Conservation (phyloP, 805 yeast genomes). For the Candida oleophila region DNA sequence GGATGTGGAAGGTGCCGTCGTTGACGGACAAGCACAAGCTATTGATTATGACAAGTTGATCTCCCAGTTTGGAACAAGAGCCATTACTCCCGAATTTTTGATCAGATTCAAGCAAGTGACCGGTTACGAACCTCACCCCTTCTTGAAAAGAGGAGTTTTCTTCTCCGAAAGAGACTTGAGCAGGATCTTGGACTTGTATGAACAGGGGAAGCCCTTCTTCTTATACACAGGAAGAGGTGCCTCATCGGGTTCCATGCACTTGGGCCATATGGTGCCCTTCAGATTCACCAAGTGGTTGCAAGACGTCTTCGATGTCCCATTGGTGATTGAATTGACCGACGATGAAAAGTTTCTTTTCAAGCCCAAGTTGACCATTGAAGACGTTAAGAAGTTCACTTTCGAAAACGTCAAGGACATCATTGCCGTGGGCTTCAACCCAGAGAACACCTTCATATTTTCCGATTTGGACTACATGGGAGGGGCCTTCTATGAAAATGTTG, state of each 20-base stretch:
- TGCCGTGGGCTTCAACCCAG: slow-evolving; percentile 91
- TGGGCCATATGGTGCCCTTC: slow-evolving; percentile 97
- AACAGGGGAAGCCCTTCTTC: slow-evolving; percentile 93
- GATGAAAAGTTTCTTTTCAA: slow-evolving; percentile 97
- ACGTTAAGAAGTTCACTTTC: slow-evolving; percentile 74
- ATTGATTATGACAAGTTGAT: slow-evolving; percentile 91
- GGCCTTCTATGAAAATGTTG: slow-evolving; percentile 90
- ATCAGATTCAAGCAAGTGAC: slow-evolving; percentile 76
- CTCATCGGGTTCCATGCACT: slow-evolving; percentile 87
- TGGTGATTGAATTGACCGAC: slow-evolving; percentile 91
- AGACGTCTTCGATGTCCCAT: slow-evolving; percentile 94
- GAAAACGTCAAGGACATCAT: slow-evolving; percentile 92
- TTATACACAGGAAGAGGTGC: slow-evolving; percentile 98
- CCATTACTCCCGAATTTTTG: slow-evolving; percentile 68
- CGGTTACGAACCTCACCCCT: slow-evolving; percentile 89
- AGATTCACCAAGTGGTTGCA: slow-evolving; percentile 96
- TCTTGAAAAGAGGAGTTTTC: slow-evolving; percentile 85
- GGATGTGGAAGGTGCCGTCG: slow-evolving; percentile 99
- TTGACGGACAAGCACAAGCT: slow-evolving; percentile 86
- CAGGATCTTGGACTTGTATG: slow-evolving; percentile 82
- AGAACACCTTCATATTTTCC: slow-evolving; percentile 92
- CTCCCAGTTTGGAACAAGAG: slow-evolving; percentile 80
- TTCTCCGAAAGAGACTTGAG: slow-evolving; percentile 85
- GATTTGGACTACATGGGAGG: slow-evolving; percentile 93
- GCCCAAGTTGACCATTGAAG: slow-evolving; percentile 82